Conservation (phyloP, 1,139 yeast species). For the Suhomyces panamericanus region DNA sequence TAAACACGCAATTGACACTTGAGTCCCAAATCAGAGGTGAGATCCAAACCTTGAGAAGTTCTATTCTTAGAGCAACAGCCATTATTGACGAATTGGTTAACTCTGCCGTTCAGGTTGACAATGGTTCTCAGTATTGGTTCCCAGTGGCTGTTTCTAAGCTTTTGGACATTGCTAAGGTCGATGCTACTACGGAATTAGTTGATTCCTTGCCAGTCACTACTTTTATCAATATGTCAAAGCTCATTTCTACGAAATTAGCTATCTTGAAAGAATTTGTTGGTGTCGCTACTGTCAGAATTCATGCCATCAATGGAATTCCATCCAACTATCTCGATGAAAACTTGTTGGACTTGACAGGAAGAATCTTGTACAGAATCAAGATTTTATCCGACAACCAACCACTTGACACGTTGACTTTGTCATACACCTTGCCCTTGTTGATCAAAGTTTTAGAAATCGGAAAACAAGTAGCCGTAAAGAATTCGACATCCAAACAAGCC, state of each 20-base stretch:
- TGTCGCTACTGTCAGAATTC: conserved; percentile 62
- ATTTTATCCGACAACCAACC: conserved; percentile 72
- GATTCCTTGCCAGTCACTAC: conserved; percentile 36
- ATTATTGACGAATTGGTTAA: conserved; percentile 54
- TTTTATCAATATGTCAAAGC: conserved; percentile 46
- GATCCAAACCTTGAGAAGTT: conserved; percentile 39
- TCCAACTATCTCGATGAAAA: conserved; percentile 51
- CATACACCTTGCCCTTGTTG: conserved; percentile 74
- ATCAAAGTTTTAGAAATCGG: conserved; percentile 64
- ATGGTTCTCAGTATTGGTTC: conserved; percentile 74
- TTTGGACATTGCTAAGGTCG: conserved; percentile 39
- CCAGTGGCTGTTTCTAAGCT: conserved; percentile 57
- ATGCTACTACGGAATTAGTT: conserved; percentile 41
- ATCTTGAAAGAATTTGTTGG: conserved; percentile 57
- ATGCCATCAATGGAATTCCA: conserved; percentile 42
- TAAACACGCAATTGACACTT: conserved; percentile 59
- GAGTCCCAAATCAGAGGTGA: conserved; percentile 57
- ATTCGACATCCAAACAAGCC: conserved; percentile 47
- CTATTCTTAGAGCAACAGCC: conserved; percentile 50
- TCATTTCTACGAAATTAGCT: conserved; percentile 51
- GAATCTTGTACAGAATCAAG: conserved; percentile 74
- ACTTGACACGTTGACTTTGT: conserved; percentile 65
- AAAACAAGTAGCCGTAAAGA: conserved; percentile 50
- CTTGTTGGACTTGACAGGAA: conserved; percentile 53
- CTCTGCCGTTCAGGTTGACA: conserved; percentile 56